These are phyloP conservation scores for Amanita molliuscula DNA, from an alignment of 768 basidiomycete genomes.

Conservation along the genomic window DNA sequence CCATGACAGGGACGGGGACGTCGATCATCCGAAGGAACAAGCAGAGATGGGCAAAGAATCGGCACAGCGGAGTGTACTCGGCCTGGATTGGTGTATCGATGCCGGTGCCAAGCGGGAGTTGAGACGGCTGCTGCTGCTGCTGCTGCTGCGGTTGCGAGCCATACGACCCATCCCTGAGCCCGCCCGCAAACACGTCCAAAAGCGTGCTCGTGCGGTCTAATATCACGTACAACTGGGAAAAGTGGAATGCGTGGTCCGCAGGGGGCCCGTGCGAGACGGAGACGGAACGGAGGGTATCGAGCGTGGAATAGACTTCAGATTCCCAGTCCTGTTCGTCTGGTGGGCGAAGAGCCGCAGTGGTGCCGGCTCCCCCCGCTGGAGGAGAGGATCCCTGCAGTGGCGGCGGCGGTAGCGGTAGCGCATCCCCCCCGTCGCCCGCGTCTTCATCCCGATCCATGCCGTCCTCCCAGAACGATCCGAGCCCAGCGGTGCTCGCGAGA, in stretches of 20 bases:
- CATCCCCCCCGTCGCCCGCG: background rate
- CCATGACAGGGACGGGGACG: constrained; percentile 56
- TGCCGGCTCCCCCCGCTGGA: background rate
- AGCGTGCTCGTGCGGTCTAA: constrained; percentile 58
- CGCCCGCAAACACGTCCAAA: constrained; percentile 56
- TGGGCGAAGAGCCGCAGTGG: background rate
- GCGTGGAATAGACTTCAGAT: constrained; percentile 43
- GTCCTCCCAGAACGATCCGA: constrained; percentile 52
- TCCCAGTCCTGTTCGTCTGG: constrained; percentile 55
- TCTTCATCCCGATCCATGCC: constrained; percentile 16
- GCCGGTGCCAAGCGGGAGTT: no score
- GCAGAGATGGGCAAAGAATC: constrained; percentile 92
- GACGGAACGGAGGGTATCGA: constrained; percentile 50
- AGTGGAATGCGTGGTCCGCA: constrained; percentile 70
- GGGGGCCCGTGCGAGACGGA: constrained; percentile 58
- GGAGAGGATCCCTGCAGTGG: background rate
- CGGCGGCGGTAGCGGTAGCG: background rate
- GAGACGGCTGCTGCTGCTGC: background rate
- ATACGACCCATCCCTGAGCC: constrained; percentile 42
- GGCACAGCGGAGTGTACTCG: constrained; percentile 63
- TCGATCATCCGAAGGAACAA: constrained; percentile 82
- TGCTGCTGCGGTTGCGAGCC: constrained; percentile 44
- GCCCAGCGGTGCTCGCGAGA: constrained; percentile 48
- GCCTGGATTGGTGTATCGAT: no score
- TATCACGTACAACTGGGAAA: constrained; percentile 74